These are phyloP conservation scores for Chlorencoelia australis DNA, from an alignment of 2,329 filamentous ascomycete genomes.

Conservation along the genomic window DNA sequence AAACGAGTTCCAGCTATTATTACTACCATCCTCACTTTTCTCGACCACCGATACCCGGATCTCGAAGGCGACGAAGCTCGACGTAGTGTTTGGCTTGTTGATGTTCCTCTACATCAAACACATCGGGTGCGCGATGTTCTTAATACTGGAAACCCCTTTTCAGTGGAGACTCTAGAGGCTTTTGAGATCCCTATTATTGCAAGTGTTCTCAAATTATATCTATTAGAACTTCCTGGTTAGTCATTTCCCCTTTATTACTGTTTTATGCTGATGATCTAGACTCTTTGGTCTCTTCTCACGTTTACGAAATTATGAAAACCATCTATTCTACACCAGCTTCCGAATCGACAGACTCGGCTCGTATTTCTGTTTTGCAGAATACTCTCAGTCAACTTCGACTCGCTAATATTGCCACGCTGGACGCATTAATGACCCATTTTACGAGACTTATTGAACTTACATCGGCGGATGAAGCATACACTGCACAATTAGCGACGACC, in stretches of 20 bases:
- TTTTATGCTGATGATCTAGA: constrained; percentile 42
- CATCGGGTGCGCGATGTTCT: constrained; percentile 75
- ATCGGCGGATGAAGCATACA: constrained; percentile 83
- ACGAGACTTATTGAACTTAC: constrained; percentile 93
- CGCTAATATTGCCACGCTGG: constrained; percentile 96
- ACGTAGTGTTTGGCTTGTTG: constrained; percentile 85
- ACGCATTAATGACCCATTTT: constrained; percentile 97
- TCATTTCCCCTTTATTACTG: constrained; percentile 18
- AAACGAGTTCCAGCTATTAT: constrained; percentile 91
- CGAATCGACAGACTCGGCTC: constrained; percentile 66
- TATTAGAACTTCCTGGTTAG: constrained; percentile 86
- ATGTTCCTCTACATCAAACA: constrained; percentile 75
- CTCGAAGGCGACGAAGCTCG: constrained; percentile 92
- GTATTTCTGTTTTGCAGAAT: constrained; percentile 86
- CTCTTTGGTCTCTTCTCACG: constrained; percentile 94
- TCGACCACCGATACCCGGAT: constrained; percentile 95
- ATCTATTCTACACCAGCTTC: constrained; percentile 80
- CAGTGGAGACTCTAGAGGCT: constrained; percentile 66
- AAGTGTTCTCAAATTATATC: constrained; percentile 84
- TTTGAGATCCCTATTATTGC: constrained; percentile 94
- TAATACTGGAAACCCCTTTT: constrained; percentile 77
- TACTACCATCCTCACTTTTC: constrained; percentile 85
- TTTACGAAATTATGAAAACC: constrained; percentile 97
- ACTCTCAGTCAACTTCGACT: constrained; percentile 90
- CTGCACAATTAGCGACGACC: constrained; percentile 60